Evolutionary conservation across 1,284 basidiomycete genomes (phyloP).

Genomic region (Anthracocystis walkeri): DNA sequence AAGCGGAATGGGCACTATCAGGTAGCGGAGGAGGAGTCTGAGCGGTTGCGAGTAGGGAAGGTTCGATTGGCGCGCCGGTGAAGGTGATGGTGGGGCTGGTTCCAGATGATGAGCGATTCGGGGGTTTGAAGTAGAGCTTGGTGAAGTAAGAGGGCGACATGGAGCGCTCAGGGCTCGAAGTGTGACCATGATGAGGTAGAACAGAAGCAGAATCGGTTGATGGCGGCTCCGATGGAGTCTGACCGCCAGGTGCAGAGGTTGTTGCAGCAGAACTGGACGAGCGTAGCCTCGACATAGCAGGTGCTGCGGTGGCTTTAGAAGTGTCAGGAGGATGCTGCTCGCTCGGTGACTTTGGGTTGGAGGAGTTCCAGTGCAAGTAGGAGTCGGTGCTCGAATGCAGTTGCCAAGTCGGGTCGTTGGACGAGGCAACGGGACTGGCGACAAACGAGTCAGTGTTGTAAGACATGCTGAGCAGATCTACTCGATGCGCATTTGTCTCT

Average conservation of each 20-base stretch:
- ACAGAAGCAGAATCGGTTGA: slow-evolving; percentile 27
- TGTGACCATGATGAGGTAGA: slow-evolving; percentile 30
- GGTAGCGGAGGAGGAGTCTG: slow-evolving; percentile 6
- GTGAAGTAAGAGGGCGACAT: slow-evolving; percentile 48
- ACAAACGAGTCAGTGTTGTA: slow-evolving; percentile 33
- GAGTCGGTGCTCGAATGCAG: slow-evolving; percentile 50
- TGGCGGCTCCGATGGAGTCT: slow-evolving; percentile 23
- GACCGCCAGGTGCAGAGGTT: slow-evolving; percentile 3
- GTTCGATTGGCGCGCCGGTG: slow-evolving; percentile 35
- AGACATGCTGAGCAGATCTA: slow-evolving; percentile 28
- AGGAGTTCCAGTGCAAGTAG: slow-evolving; percentile 35
- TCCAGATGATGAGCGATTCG: slow-evolving; percentile 26
- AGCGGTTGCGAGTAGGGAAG: slow-evolving; percentile 9
- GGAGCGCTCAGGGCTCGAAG: slow-evolving; percentile 31
- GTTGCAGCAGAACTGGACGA: slow-evolving; percentile 21
- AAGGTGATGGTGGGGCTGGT: slow-evolving; percentile 52
- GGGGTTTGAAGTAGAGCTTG: slow-evolving; percentile 40
- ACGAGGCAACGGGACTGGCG: slow-evolving; percentile 17
- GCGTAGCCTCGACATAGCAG: slow-evolving; percentile 20
- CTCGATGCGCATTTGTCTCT: slow-evolving; percentile 9
- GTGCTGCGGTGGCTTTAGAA: slow-evolving; percentile 14
- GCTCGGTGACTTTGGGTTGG: slow-evolving; percentile 14
- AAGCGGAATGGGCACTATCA: slow-evolving; percentile 9
- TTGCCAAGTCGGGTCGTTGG: slow-evolving; percentile 32
- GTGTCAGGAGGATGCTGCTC: slow-evolving; percentile 7